Evolutionary conservation across 1,284 basidiomycete species (phyloP).

Genomic region (Cryptococcus sp.): DNA sequence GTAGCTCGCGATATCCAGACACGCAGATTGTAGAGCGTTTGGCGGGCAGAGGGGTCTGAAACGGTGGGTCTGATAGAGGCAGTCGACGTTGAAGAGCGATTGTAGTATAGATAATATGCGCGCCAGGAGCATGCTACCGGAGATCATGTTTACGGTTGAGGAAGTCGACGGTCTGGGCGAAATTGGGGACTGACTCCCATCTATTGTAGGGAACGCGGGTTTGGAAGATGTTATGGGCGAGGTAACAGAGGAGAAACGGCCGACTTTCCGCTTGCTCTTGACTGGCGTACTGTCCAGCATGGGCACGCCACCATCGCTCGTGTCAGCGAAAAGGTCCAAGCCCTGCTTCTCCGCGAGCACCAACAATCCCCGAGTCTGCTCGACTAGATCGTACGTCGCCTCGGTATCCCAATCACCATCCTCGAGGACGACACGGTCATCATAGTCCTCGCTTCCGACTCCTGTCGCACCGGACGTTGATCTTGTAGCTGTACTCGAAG

Average conservation of each 20-base stretch:
- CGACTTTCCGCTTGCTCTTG: constrained; percentile 27
- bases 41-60: constrained; percentile 42
- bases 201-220: constrained; percentile 3
- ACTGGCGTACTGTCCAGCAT: constrained; percentile 13
- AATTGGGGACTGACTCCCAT: neutral
- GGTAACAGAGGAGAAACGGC: constrained; percentile 32
- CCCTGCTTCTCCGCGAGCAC: constrained; percentile 37
- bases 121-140: constrained; percentile 21
- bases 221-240: constrained; percentile 19
- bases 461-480: constrained; percentile 1
- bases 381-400: constrained; percentile 38
- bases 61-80: constrained; percentile 29
- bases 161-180: constrained; percentile 4
- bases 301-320: constrained; percentile 8
- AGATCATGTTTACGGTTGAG: constrained; percentile 3
- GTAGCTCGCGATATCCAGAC: constrained; percentile 50
- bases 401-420: constrained; percentile 41
- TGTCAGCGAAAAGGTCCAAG: constrained; percentile 33
- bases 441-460: constrained; percentile 30
- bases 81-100: constrained; percentile 34
- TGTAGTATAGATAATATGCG: constrained; percentile 25
- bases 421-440: constrained; percentile 22
- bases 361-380: constrained; percentile 43
- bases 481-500: neutral
- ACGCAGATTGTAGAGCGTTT: constrained; percentile 43